Percentiles rank a stretch among this genome's conserved stretches.
phyloP scores from a whole-genome alignment of 2,329 filamentous ascomycete genomes.

The Penicillium frequentans region DNA sequence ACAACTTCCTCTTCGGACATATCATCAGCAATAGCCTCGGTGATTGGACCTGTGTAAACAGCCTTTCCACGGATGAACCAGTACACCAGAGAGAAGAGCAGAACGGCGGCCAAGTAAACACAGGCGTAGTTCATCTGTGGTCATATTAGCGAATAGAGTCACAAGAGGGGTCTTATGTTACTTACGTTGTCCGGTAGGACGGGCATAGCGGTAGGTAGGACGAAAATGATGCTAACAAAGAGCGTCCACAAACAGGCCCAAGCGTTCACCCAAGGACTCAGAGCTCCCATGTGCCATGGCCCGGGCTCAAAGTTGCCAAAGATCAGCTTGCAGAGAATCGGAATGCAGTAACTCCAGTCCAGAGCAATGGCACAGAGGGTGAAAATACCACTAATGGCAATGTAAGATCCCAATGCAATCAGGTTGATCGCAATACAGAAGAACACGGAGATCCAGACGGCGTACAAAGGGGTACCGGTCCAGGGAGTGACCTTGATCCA shows the following conservation, averaged over 20 bases:
- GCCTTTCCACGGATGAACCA: conserved; percentile 49
- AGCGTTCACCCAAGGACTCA: conserved; percentile 45
- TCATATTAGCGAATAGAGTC: conserved; percentile 2
- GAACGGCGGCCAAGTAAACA: conserved; percentile 50
- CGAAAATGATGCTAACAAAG: conserved; percentile 56
- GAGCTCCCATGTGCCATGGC: conserved; percentile 53
- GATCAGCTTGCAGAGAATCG: conserved; percentile 55
- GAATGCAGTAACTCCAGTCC: conserved; percentile 56
- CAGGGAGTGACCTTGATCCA: conserved; percentile 52
- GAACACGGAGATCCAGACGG: conserved; percentile 57
- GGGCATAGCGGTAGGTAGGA: conserved; percentile 52
- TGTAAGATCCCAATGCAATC: conserved; percentile 51
- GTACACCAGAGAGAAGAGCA: conserved; percentile 45
- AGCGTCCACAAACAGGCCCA: conserved; percentile 55
- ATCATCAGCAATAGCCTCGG: conserved; percentile 28
- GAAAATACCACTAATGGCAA: conserved; percentile 46
- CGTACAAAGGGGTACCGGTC: conserved; percentile 54
- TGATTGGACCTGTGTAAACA: conserved; percentile 51
- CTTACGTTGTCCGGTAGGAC: conserved; percentile 47
- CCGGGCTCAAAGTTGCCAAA: conserved; percentile 52
- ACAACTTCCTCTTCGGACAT: conserved; percentile 11
- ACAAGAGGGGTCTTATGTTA: not conserved
- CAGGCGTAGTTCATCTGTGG: conserved; percentile 57
- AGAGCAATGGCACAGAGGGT: conserved; percentile 47
- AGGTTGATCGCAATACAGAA: conserved; percentile 60